Evolutionary conservation across 2,329 filamentous ascomycete species (phyloP), one percentile per base, ranked within the genome.

Genomic region (Epichloe hybrida): DNA sequence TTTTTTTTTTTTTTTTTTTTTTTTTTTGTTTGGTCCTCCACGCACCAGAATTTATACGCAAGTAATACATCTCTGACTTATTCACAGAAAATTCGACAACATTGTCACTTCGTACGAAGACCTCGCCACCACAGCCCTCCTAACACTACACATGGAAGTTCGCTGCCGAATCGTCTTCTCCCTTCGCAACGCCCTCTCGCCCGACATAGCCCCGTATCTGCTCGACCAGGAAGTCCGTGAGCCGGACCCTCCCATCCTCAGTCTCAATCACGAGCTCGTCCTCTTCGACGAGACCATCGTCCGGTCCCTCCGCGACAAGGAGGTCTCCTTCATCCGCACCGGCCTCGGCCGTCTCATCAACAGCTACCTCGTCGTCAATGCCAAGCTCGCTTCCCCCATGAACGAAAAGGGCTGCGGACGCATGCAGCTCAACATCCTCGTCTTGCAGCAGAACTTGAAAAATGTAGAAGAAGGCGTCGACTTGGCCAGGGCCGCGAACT

Each of bases 401-500:
- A 96, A 98, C 65, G 72, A 70, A 38, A 80, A 85, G 59, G 93
- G 93, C 41, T 87, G 84, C 53, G 81, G 83, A n/a, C 80, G 89
- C 38, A 89, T 98, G 80, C 84, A 89, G 64, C 80, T 97, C 61
- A 95, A 98, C 64, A 88, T 96, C 46, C 76, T 96, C 23, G 93
- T 98, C 40, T 73, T 98, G 48, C 91, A 97, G 68, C 93, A 98
- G 64, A 96, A 95, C 61, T 79, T 98, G 50, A 95, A 95, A 71
- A 95, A 95, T 57, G 83, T 98, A 49, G 88, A 93, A 66, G 74
- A 79, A 2, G 77, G 77, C 8, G 83, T 86, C 3, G 75, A 78
- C 51, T 72, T 91, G 31, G 72, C 74, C 4, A 71, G 79, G 37
- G 79, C 83, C 1, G 76, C 79, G 20, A 75, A 78, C 52, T 91